Evolutionary conservation across 2,329 filamentous ascomycete species (phyloP).

Genomic region (Fusarium sp.): DNA sequence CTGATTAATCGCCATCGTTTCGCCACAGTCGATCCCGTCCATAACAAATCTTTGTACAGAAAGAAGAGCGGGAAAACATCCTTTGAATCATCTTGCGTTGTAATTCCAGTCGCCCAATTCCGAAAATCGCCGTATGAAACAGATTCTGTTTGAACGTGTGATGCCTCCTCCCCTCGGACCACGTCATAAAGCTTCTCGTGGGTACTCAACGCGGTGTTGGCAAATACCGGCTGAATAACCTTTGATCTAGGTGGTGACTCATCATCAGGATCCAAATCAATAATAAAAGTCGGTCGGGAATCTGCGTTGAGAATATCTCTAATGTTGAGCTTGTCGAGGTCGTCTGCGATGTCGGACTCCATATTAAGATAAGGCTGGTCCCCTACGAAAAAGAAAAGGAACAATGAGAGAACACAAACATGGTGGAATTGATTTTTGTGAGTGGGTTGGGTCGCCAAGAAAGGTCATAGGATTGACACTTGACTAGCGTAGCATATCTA

Average conservation of each 20-base stretch:
- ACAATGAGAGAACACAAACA: background rate
- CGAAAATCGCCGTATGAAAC: constrained; percentile 53
- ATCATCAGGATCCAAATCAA: constrained; percentile 54
- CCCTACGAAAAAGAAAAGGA: background rate
- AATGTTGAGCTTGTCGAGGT: constrained; percentile 54
- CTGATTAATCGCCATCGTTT: constrained; percentile 57
- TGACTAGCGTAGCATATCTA: background rate
- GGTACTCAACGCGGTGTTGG: constrained; percentile 50
- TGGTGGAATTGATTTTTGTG: constrained; percentile 6
- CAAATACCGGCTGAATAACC: constrained; percentile 52
- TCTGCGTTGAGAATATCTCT: constrained; percentile 58
- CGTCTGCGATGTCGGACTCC: constrained; percentile 25
- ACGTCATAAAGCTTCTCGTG: constrained; percentile 51
- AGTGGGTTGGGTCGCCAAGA: constrained; percentile 15
- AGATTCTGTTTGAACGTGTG: background rate
- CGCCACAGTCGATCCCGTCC: constrained; percentile 54
- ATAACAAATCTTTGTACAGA: constrained; percentile 51
- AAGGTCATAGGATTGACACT: constrained; percentile 7
- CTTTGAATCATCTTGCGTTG: constrained; percentile 57
- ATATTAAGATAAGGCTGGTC: constrained; percentile 7
- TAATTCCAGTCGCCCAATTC: constrained; percentile 56
- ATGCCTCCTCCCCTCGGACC: constrained; percentile 36
- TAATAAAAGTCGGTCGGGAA: constrained; percentile 53
- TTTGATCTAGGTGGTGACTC: constrained; percentile 3
- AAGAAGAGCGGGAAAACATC: constrained; percentile 59